Conservation (phyloP, 768 basidiomycete species). For the Steccherinum ochraceum region DNA sequence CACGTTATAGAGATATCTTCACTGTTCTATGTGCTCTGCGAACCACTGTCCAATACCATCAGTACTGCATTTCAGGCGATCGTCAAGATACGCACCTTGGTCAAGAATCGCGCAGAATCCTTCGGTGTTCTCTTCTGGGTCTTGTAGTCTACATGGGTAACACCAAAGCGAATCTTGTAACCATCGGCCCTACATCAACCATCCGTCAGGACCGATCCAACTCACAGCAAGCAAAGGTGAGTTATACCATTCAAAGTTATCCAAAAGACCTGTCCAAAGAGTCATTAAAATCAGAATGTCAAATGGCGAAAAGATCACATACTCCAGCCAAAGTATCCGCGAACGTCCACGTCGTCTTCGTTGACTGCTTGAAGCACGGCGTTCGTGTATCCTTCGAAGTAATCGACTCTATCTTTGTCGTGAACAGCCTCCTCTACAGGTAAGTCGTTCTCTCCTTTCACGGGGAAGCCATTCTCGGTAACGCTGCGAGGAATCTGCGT, state of each 20-base stretch:
- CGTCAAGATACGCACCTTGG: conserved; percentile 15
- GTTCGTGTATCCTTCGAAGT: conserved; percentile 30
- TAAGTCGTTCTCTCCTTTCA: conserved; percentile 30
- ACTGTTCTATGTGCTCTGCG: no score
- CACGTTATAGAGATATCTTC: neutral
- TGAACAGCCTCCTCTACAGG: conserved; percentile 28
- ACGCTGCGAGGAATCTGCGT: conserved; percentile 19
- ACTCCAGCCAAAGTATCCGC: conserved; percentile 37
- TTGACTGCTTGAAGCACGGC: conserved; percentile 32
- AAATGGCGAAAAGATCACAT: conserved; percentile 10
- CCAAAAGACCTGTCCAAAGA: conserved; percentile 25
- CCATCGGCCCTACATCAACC: conserved; percentile 27
- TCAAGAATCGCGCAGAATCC: conserved; percentile 21
- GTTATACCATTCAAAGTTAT: conserved; percentile 41
- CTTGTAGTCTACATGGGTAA: conserved; percentile 34
- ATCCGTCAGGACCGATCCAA: neutral
- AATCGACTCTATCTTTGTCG: conserved; percentile 34
- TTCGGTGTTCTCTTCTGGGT: conserved; percentile 24
- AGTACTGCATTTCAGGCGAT: no score
- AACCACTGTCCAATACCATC: no score
- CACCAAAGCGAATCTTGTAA: conserved; percentile 37
- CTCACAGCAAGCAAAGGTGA: no score
- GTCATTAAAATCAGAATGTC: neutral
- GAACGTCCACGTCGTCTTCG: conserved; percentile 30
- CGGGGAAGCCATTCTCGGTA: conserved; percentile 41